Percentiles rank a stretch among this genome's conserved stretches.
Evolutionary conservation across 2,329 filamentous ascomycete species (phyloP).

Genomic region (Pseudodiploospora longispora): DNA sequence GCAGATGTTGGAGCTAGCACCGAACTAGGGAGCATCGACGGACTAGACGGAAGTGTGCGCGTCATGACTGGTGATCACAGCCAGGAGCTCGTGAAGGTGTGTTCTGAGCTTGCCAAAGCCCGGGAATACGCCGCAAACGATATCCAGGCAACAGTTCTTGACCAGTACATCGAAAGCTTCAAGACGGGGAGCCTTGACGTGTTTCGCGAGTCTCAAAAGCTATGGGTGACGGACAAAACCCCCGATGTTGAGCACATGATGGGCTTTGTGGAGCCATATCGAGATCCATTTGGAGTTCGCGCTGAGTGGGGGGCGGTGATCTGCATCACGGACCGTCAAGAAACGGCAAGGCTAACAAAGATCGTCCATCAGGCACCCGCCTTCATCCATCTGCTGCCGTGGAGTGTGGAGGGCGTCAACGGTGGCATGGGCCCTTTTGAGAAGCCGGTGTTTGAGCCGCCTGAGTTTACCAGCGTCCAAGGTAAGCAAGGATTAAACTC

Average conservation of each 20-base stretch:
- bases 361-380: slow-evolving; percentile 55
- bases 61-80: no score
- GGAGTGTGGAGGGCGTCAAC: slow-evolving; percentile 37
- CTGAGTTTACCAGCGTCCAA: slow-evolving; percentile 67
- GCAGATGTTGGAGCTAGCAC: no score
- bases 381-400: slow-evolving; percentile 62
- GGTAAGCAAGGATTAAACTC: slow-evolving; percentile 29
- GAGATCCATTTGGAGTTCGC: slow-evolving; percentile 50
- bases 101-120: no score
- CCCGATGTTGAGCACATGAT: slow-evolving; percentile 31
- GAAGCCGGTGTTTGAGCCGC: slow-evolving; percentile 62
- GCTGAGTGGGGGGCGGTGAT: slow-evolving; percentile 54
- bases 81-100: no score
- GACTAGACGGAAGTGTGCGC: no score
- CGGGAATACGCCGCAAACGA: no score
- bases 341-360: slow-evolving; percentile 50
- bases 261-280: slow-evolving; percentile 56
- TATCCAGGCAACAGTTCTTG: slow-evolving; percentile 16
- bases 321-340: slow-evolving; percentile 56
- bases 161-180: slow-evolving; percentile 38
- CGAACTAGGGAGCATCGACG: no score
- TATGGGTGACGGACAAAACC: no score
- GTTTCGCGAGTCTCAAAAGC: no score
- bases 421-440: slow-evolving; percentile 51
- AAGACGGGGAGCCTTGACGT: no score